A percentile compares a stretch with the other conserved stretches of the same genome.
Conservation (phyloP, 2,329 filamentous ascomycete species). For the Rutstroemia sp. region DNA sequence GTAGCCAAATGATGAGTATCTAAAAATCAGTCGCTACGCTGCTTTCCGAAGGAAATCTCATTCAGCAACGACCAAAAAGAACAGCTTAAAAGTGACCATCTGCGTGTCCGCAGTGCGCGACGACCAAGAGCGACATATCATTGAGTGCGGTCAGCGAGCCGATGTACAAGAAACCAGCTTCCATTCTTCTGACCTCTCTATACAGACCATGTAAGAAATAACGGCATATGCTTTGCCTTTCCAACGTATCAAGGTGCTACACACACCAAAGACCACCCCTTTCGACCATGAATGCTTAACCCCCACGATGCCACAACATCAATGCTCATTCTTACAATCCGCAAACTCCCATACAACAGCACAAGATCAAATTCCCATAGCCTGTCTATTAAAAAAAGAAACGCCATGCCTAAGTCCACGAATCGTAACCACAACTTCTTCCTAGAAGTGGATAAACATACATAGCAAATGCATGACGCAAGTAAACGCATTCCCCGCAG, state of each 20-base stretch:
- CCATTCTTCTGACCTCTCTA: no score
- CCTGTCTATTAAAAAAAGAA: background rate
- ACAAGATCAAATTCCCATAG: background rate
- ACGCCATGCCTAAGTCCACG: slow-evolving; percentile 14
- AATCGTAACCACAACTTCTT: background rate
- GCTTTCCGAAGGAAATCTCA: no score
- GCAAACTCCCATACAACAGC: background rate
- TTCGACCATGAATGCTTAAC: background rate
- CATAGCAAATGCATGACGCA: slow-evolving; percentile 1
- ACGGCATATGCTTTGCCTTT: background rate
- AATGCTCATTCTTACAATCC: background rate
- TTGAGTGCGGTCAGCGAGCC: no score
- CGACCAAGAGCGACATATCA: no score
- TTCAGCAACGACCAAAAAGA: no score
- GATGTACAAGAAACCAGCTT: no score
- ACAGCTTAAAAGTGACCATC: no score
- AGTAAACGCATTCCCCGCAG: no score
- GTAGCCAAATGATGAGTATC: no score
- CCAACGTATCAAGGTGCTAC: background rate
- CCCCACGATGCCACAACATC: background rate
- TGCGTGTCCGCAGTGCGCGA: no score
- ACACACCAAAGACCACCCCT: background rate
- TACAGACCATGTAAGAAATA: no score
- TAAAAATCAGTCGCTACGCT: no score
- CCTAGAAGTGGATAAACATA: background rate